A percentile compares a stretch with the other conserved stretches of the same genome.
These are phyloP conservation scores for Uronychia setigera DNA, from an alignment of 73 alveolate species.

Conservation along the genomic window DNA sequence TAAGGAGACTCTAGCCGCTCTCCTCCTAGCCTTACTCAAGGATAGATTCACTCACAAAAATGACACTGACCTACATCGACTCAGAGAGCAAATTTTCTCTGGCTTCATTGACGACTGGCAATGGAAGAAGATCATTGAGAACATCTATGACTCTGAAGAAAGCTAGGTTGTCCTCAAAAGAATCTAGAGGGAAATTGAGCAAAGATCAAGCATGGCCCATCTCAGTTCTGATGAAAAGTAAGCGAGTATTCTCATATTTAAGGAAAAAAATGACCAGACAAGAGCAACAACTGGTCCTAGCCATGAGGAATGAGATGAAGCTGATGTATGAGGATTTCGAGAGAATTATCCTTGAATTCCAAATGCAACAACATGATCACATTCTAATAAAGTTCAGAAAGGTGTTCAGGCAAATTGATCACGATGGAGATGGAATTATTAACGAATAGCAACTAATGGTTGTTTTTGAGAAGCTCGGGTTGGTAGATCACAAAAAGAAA, in stretches of 20 bases:
- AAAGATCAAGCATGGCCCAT: not conserved
- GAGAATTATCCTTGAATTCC: not conserved
- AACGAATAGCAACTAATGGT: not conserved
- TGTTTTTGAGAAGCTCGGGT: not conserved
- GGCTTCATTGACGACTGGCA: constrained; percentile 1
- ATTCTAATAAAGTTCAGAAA: not conserved
- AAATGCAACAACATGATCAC: not conserved
- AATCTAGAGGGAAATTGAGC: not conserved
- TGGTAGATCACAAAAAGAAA: no score
- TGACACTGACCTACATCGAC: not conserved
- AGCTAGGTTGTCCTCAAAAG: not conserved
- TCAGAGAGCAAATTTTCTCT: not conserved
- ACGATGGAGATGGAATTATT: not conserved
- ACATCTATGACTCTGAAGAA: not conserved
- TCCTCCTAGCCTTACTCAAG: not conserved
- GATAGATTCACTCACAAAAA: not conserved
- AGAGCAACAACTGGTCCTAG: not conserved
- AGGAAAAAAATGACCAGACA: not conserved
- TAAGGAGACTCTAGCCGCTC: not conserved
- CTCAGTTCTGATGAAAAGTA: not conserved
- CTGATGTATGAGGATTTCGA: not conserved
- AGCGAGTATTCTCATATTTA: not conserved
- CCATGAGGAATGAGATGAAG: not conserved
- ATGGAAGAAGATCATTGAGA: not conserved
- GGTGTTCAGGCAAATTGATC: not conserved